A percentile compares a stretch with the other conserved stretches of the same genome.
These are phyloP conservation scores for Breynia disticha DNA, from an alignment of 441 rosid genomes.

Conservation along the genomic window DNA sequence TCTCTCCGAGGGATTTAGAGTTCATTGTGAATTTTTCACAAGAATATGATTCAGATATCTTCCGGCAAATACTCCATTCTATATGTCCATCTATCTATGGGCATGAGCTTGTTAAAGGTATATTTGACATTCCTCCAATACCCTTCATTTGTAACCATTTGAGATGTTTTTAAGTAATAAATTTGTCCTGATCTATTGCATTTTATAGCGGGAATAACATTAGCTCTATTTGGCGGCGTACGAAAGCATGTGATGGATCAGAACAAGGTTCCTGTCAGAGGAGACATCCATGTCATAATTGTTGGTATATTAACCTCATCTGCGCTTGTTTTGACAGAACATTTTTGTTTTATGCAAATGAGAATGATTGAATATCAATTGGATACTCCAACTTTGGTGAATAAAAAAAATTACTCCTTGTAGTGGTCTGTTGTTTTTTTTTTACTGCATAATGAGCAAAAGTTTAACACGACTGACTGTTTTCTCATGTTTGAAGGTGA, in stretches of 20 bases:
- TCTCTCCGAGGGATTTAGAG: slow-evolving; percentile 80
- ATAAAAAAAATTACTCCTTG: too few relatives aligned
- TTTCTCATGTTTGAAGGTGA: slow-evolving; percentile 51
- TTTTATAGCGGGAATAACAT: slow-evolving; percentile 82
- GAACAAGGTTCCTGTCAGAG: slow-evolving; percentile 98
- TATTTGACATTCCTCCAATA: neutral
- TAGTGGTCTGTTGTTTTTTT: neutral
- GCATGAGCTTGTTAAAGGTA: slow-evolving; percentile 97
- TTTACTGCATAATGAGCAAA: slow-evolving; percentile 5
- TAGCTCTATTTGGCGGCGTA: slow-evolving; percentile 93
- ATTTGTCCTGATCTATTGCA: neutral
- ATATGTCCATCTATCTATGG: slow-evolving; percentile 96
- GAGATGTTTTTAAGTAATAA: too few relatives aligned
- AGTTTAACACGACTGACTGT: slow-evolving; percentile 9
- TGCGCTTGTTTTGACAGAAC: slow-evolving; percentile 3
- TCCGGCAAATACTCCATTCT: slow-evolving; percentile 75
- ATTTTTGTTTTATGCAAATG: neutral
- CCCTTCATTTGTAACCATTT: too few relatives aligned
- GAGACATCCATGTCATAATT: slow-evolving; percentile 95
- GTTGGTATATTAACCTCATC: slow-evolving; percentile 51
- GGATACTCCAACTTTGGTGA: too few relatives aligned
- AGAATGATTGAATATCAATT: too few relatives aligned
- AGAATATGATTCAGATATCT: slow-evolving; percentile 79
- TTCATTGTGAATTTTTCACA: slow-evolving; percentile 85
- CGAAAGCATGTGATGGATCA: slow-evolving; percentile 79